Conservation (phyloP, 345 rosid species). For the Carallia pectinifolia region DNA sequence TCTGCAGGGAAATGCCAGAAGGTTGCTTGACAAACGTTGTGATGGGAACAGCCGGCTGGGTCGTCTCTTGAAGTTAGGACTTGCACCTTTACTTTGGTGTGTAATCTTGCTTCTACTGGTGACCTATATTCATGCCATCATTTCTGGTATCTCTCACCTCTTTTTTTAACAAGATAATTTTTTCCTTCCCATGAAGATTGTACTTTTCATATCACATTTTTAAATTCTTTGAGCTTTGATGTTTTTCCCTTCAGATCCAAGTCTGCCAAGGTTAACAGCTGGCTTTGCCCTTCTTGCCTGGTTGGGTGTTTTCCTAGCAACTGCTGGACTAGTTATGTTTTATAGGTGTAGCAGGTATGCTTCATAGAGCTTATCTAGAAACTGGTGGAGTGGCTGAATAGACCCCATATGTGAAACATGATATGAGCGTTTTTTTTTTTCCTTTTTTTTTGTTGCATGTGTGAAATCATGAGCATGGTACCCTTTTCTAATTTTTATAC, state of each 20-base stretch:
- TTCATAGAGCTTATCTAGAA: neutral
- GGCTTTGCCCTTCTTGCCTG: slow-evolving; percentile 83
- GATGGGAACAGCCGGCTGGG: slow-evolving; percentile 71
- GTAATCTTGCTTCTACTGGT: slow-evolving; percentile 59
- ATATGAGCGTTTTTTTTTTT: neutral
- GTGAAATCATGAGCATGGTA: neutral
- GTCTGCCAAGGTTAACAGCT: slow-evolving; percentile 72
- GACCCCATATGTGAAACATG: neutral
- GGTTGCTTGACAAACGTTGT: slow-evolving; percentile 77
- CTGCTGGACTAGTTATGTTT: slow-evolving; percentile 70
- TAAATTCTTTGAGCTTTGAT: neutral
- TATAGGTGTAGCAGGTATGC: slow-evolving; percentile 92
- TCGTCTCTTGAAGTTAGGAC: slow-evolving; percentile 77
- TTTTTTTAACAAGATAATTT: slow-evolving; percentile 16
- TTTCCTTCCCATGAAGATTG: slow-evolving; percentile 15
- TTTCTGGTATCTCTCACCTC: slow-evolving; percentile 50
- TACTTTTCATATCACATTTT: neutral
- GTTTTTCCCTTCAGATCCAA: slow-evolving; percentile 51
- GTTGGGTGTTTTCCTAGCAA: slow-evolving; percentile 73
- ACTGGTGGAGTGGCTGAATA: slow-evolving; percentile 4
- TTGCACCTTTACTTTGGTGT: slow-evolving; percentile 79
- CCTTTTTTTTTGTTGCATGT: neutral
- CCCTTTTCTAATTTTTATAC: neutral
- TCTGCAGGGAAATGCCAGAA: slow-evolving; percentile 91
- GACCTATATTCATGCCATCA: slow-evolving; percentile 70